A percentile compares a stretch with the other conserved stretches of the same genome.
These are phyloP conservation scores for Phanerochaete sordida DNA, from an alignment of 768 basidiomycete genomes.

Conservation along the genomic window DNA sequence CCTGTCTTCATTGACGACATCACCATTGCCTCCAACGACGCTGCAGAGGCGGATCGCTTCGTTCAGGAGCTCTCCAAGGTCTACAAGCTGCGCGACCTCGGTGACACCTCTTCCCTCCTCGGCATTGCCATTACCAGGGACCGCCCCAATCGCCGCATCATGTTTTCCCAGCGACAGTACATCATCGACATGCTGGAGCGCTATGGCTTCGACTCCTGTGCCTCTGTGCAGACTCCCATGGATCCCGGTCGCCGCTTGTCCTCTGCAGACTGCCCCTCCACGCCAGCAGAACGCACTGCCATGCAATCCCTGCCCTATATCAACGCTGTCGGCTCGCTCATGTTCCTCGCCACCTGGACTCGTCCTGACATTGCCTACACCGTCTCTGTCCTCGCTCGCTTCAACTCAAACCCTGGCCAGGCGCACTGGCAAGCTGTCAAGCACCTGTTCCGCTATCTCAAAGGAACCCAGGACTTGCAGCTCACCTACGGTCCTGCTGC, in stretches of 20 bases:
- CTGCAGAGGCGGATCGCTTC: background rate
- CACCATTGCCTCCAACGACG: background rate
- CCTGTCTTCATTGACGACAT: background rate
- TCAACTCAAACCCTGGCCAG: conserved; percentile 27
- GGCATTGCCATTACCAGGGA: no score
- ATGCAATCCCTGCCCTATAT: conserved; percentile 23
- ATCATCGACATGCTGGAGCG: no score
- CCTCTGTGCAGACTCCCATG: no score
- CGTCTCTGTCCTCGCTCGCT: conserved; percentile 30
- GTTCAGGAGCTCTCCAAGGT: background rate
- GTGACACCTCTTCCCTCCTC: no score
- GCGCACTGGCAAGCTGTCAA: conserved; percentile 37
- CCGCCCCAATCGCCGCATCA: no score
- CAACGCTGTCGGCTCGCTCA: conserved; percentile 30
- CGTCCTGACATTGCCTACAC: conserved; percentile 39
- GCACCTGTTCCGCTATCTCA: conserved; percentile 39
- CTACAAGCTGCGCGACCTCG: background rate
- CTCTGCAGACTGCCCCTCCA: no score
- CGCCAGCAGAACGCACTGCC: no score
- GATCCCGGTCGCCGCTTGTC: no score
- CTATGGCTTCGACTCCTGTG: no score
- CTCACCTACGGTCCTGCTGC: conserved; percentile 15
- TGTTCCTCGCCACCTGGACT: conserved; percentile 30
- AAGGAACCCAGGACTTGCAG: conserved; percentile 24
- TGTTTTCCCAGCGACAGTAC: no score